Conservation (phyloP, 2,329 filamentous ascomycete species). For the Fusarium abutilonis region DNA sequence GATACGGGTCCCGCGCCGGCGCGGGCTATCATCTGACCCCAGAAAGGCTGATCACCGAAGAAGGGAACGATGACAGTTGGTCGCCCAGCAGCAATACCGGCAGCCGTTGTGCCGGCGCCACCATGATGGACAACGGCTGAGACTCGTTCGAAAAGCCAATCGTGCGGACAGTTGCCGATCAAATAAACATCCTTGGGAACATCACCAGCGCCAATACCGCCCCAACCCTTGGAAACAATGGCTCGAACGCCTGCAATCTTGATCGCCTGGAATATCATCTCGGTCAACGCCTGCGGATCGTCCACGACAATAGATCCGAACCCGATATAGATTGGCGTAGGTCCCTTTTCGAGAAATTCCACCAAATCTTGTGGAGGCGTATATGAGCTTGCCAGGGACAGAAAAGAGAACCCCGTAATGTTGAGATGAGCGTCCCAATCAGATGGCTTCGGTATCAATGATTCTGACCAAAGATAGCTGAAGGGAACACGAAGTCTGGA, state of each 20-base stretch:
- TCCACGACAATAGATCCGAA: conserved; percentile 75
- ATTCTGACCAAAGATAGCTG: conserved; percentile 77
- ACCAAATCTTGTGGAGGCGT: conserved; percentile 63
- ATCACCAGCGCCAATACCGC: conserved; percentile 63
- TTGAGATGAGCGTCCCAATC: conserved; percentile 70
- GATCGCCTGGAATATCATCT: conserved; percentile 68
- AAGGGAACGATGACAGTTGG: conserved; percentile 74
- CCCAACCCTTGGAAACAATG: conserved; percentile 72
- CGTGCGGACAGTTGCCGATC: conserved; percentile 72
- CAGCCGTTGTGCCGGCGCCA: conserved; percentile 72
- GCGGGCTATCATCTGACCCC: conserved; percentile 69
- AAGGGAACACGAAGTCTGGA: conserved; percentile 70
- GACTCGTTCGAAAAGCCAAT: conserved; percentile 71
- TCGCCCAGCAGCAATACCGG: conserved; percentile 66
- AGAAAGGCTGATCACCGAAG: conserved; percentile 73
- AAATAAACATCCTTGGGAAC: conserved; percentile 64
- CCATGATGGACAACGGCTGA: conserved; percentile 71
- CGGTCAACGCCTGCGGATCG: conserved; percentile 65
- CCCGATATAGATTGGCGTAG: conserved; percentile 71
- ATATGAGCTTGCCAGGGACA: conserved; percentile 62
- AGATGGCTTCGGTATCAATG: conserved; percentile 70
- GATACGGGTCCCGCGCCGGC: conserved; percentile 69
- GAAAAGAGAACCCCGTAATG: conserved; percentile 71
- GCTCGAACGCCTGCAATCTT: conserved; percentile 66
- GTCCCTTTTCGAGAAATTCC: conserved; percentile 64